phyloP scores from a whole-genome alignment of 495 filamentous ascomycete genomes.

The Xylaria nigripes region DNA sequence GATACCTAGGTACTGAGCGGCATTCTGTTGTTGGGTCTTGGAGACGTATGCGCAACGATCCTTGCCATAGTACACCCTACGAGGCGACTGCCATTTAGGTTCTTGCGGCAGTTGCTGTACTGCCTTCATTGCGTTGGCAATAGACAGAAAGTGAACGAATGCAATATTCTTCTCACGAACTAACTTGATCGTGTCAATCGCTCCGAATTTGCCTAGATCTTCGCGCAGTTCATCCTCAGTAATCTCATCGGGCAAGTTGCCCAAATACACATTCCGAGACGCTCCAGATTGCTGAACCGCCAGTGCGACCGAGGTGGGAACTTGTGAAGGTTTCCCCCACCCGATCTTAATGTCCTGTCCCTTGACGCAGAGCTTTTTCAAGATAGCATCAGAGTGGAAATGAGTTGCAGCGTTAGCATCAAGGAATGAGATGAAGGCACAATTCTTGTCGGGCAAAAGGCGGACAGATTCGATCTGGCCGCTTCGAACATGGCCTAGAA shows the following conservation, averaged over 20 bases:
- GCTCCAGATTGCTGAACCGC: constrained; percentile 96
- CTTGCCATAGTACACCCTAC: constrained; percentile 96
- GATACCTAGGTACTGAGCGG: constrained; percentile 95
- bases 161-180: constrained; percentile 97
- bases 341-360: constrained; percentile 99
- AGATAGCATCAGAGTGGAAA: constrained; percentile 97
- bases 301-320: constrained; percentile 91
- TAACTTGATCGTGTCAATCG: constrained; percentile 95
- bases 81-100: constrained; percentile 89
- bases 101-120: constrained; percentile 94
- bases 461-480: constrained; percentile 98
- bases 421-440: constrained; percentile 97
- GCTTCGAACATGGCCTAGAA: constrained; percentile 91
- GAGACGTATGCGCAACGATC: constrained; percentile 97
- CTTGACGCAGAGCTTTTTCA: constrained; percentile 97
- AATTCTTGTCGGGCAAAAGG: constrained; percentile 96
- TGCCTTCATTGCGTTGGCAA: constrained; percentile 98
- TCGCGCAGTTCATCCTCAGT: constrained; percentile 88
- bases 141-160: constrained; percentile 95
- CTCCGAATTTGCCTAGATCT: constrained; percentile 92
- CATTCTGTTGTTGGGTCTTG: constrained; percentile 99
- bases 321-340: constrained; percentile 98
- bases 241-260: constrained; percentile 84
- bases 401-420: constrained; percentile 95
- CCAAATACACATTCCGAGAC: constrained; percentile 96